Percentiles rank a stretch among this genome's conserved stretches.
These are phyloP conservation scores for Xylaria hypoxylon DNA, from an alignment of 2,329 filamentous ascomycete genomes.

Conservation along the genomic window DNA sequence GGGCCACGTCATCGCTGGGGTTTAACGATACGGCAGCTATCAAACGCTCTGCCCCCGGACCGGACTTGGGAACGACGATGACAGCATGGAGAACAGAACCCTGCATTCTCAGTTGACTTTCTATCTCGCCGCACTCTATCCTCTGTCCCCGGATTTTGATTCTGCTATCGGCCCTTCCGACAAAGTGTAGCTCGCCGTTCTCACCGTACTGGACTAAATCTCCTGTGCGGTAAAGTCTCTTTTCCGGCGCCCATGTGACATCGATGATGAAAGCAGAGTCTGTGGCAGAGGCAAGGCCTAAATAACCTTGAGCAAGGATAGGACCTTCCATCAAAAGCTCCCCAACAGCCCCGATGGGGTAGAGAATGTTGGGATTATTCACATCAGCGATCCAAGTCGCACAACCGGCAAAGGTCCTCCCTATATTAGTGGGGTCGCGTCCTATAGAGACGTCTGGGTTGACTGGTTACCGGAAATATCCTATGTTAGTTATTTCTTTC, in stretches of 20 bases:
- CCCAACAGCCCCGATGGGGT: conserved; percentile 20
- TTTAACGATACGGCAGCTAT: conserved; percentile 23
- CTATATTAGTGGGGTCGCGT: conserved; percentile 9
- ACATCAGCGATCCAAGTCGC: conserved; percentile 18
- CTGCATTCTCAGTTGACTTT: conserved; percentile 17
- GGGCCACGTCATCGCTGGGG: not conserved
- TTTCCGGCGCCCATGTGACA: conserved; percentile 14
- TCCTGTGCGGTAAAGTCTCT: conserved; percentile 28
- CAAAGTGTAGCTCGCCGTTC: conserved; percentile 18
- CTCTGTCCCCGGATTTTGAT: conserved; percentile 26
- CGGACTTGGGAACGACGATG: conserved; percentile 21
- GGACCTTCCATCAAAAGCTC: conserved; percentile 26
- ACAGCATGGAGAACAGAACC: conserved; percentile 18
- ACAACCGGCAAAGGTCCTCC: conserved; percentile 9
- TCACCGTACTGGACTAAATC: conserved; percentile 24
- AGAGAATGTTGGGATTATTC: conserved; percentile 15
- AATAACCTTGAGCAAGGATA: conserved; percentile 23
- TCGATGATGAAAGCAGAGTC: conserved; percentile 19
- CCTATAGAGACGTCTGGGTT: conserved; percentile 3
- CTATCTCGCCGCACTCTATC: conserved; percentile 28
- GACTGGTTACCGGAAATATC: not conserved
- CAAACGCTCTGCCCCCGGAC: conserved; percentile 19
- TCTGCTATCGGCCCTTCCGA: conserved; percentile 28
- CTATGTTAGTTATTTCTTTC: not conserved
- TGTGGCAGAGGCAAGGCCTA: conserved; percentile 14